Conservation (phyloP, 371 early-diverging fungal genomes). For the Haplosporangium sp. region DNA sequence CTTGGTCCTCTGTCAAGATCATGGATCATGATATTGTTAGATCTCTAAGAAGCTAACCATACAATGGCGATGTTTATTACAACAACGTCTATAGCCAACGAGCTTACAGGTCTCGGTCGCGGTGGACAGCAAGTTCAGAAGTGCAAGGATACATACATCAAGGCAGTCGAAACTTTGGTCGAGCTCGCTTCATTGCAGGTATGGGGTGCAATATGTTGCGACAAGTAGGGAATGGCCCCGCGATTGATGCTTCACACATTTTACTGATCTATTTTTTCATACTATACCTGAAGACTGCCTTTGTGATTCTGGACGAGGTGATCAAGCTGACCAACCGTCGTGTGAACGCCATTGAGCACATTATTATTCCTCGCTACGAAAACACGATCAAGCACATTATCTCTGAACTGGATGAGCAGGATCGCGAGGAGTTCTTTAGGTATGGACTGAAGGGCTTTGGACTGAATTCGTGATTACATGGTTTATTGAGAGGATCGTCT, state of each 20-base stretch:
- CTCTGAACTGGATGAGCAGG: conserved; percentile 99
- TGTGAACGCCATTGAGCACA: conserved; percentile 99
- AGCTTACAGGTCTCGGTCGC: conserved; percentile 96
- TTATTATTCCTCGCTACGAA: conserved; percentile 98
- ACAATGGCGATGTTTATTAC: no score
- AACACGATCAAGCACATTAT: conserved; percentile 98
- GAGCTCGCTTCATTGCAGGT: conserved; percentile 97
- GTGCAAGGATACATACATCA: conserved; percentile 94
- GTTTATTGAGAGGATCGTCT: not conserved
- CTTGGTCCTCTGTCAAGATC: conserved; percentile 10
- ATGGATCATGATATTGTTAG: no score
- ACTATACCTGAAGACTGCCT: conserved; percentile 76
- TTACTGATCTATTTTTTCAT: conserved; percentile 3
- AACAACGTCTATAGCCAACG: conserved; percentile 72
- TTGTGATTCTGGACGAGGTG: conserved; percentile 98
- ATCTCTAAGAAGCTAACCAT: no score
- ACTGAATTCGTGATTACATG: not conserved
- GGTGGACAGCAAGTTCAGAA: conserved; percentile 98
- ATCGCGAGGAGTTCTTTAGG: conserved; percentile 99
- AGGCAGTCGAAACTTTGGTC: conserved; percentile 93
- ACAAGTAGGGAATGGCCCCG: not conserved
- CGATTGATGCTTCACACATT: not conserved
- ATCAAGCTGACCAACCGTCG: conserved; percentile 99
- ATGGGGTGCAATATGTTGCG: not conserved
- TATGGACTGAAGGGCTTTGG: conserved; percentile 16